phyloP scores from a whole-genome alignment of 2,329 filamentous ascomycete genomes.

The Claviceps quebecensis region DNA sequence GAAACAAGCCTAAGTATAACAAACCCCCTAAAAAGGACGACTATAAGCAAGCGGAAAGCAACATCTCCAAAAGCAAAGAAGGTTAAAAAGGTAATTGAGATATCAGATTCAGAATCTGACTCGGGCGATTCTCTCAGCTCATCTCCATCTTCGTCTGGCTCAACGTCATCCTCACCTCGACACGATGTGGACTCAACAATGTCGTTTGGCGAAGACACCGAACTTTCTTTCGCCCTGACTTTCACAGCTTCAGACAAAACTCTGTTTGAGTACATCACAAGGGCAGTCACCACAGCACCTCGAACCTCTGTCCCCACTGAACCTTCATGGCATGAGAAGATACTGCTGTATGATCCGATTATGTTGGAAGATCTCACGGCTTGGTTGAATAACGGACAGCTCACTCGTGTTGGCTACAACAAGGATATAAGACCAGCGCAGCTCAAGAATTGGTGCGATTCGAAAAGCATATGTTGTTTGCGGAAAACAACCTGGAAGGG shows the following conservation, averaged over 20 bases:
- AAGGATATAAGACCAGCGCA: constrained; percentile 47
- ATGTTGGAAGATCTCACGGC: constrained; percentile 69
- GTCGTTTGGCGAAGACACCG: constrained; percentile 30
- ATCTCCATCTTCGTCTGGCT: constrained; percentile 22
- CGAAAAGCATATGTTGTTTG: constrained; percentile 71
- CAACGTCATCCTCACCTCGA: constrained; percentile 30
- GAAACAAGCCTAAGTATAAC: constrained; percentile 6
- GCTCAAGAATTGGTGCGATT: constrained; percentile 84
- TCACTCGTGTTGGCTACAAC: constrained; percentile 50
- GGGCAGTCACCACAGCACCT: constrained; percentile 37
- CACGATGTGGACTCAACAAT: constrained; percentile 26
- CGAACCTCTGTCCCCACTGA: constrained; percentile 32
- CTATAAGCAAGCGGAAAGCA: background rate
- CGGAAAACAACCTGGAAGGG: constrained; percentile 46
- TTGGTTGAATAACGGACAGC: constrained; percentile 66
- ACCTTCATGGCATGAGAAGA: constrained; percentile 80
- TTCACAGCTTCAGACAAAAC: constrained; percentile 27
- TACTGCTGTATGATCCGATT: constrained; percentile 85
- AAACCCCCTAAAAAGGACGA: background rate
- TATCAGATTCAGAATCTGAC: constrained; percentile 37
- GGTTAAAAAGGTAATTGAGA: constrained; percentile 24
- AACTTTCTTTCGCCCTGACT: constrained; percentile 25
- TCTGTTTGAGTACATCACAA: constrained; percentile 39
- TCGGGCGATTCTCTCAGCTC: constrained; percentile 13
- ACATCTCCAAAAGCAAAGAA: constrained; percentile 1